These are phyloP conservation scores for Colletotrichum nymphaeae DNA, from an alignment of 2,329 filamentous ascomycete genomes.

Conservation along the genomic window DNA sequence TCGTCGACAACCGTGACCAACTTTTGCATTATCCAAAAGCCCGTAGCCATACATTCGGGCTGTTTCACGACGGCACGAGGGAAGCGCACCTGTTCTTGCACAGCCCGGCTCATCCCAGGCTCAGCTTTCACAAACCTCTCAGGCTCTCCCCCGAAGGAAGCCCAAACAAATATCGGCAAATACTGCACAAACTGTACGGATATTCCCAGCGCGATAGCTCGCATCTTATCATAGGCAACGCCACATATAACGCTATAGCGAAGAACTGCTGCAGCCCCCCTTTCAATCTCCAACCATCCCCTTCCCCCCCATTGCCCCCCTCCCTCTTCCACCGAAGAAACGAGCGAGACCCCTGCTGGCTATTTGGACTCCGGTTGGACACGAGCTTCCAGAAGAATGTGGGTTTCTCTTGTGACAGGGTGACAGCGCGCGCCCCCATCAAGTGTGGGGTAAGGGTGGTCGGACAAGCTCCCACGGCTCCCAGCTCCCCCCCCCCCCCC, in stretches of 20 bases:
- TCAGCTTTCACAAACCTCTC: neutral
- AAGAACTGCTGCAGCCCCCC: slow-evolving; percentile 13
- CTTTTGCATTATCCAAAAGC: slow-evolving; percentile 1
- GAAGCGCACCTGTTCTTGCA: neutral
- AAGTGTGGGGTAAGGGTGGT: slow-evolving; percentile 27
- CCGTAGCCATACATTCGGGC: slow-evolving; percentile 5
- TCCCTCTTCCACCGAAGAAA: slow-evolving; percentile 2
- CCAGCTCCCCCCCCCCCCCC: no score
- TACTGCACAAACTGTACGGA: slow-evolving; percentile 4
- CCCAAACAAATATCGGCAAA: slow-evolving; percentile 19
- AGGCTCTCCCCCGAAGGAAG: neutral
- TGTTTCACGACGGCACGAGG: slow-evolving; percentile 15
- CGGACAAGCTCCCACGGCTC: slow-evolving; percentile 1
- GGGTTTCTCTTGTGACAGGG: slow-evolving; percentile 11
- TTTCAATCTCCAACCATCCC: slow-evolving; percentile 18
- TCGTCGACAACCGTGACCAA: neutral
- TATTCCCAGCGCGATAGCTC: slow-evolving; percentile 18
- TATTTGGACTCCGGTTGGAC: slow-evolving; percentile 21
- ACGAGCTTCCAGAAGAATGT: slow-evolving; percentile 30
- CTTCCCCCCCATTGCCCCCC: neutral
- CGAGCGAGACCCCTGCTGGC: slow-evolving; percentile 1
- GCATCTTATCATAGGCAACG: slow-evolving; percentile 24
- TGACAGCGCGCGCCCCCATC: neutral
- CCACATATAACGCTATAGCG: neutral
- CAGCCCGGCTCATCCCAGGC: neutral